Evolutionary conservation across 2,329 filamentous ascomycete species (phyloP).

Genomic region (Cladorrhinum sp.): DNA sequence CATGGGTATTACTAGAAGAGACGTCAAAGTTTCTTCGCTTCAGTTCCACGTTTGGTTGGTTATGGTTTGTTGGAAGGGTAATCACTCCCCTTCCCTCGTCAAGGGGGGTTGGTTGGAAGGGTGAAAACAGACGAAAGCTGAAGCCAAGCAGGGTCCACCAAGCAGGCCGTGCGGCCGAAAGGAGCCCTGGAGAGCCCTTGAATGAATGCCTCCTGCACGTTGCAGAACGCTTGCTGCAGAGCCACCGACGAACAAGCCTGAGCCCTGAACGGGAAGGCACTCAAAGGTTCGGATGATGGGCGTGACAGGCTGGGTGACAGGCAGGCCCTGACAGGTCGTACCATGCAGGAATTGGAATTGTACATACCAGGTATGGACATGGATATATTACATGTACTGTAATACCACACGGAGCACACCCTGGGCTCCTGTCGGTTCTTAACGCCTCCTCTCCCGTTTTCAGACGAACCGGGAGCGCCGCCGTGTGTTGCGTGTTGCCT

Average conservation of each 20-base stretch:
- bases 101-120: not conserved
- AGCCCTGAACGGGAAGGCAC: conserved; percentile 2
- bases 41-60: not conserved
- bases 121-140: conserved; percentile 1
- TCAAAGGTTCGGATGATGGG: conserved; percentile 2
- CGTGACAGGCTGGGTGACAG: not conserved
- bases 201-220: not conserved
- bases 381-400: not conserved
- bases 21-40: not conserved
- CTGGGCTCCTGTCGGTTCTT: not conserved
- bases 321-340: conserved; percentile 9
- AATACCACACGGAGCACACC: not conserved
- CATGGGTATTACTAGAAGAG: not conserved
- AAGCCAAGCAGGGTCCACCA: conserved; percentile 1
- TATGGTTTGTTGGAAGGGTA: not conserved
- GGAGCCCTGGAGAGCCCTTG: conserved; percentile 4
- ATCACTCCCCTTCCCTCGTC: no score
- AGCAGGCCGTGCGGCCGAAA: conserved; percentile 22
- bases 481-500: not conserved
- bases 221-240: conserved; percentile 2
- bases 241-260: not conserved
- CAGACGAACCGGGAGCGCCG: not conserved
- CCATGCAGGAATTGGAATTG: not conserved
- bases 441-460: not conserved
- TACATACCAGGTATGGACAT: not conserved